Evolutionary conservation across 176 grass and related monocot species (phyloP).

Genomic region (Musa beccarii): DNA sequence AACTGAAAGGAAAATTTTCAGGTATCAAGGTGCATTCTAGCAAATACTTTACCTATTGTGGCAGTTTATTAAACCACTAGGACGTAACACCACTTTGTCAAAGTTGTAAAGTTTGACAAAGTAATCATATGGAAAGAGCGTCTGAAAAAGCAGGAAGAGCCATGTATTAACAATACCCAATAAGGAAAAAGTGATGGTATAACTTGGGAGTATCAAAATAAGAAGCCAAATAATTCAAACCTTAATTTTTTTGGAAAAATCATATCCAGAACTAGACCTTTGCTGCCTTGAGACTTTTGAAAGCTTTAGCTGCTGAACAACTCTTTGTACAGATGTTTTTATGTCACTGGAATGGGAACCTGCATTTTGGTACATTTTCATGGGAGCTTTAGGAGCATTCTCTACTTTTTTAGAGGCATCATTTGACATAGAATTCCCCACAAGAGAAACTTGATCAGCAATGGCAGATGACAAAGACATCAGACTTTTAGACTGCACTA

Average conservation of each 20-base stretch:
- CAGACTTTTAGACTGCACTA: conserved; percentile 2
- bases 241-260: conserved; percentile 13
- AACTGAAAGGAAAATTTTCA: background rate
- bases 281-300: conserved; percentile 10
- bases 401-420: conserved; percentile 1
- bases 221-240: background rate
- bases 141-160: conserved; percentile 13
- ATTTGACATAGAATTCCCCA: background rate
- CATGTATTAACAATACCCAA: conserved; percentile 1
- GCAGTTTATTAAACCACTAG: conserved; percentile 25
- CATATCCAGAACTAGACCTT: background rate
- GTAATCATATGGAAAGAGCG: conserved; percentile 24
- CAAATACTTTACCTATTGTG: conserved; percentile 10
- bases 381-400: conserved; percentile 2
- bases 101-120: conserved; percentile 25
- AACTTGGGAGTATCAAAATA: background rate
- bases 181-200: background rate
- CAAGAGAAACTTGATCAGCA: conserved; percentile 1
- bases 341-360: background rate
- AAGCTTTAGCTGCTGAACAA: conserved; percentile 23
- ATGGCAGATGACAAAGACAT: background rate
- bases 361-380: conserved; percentile 5
- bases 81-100: conserved; percentile 15
- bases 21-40: background rate
- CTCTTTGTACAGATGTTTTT: conserved; percentile 14